Conservation (phyloP, 1,284 basidiomycete genomes). For the Cutaneotrichosporon sp. region DNA sequence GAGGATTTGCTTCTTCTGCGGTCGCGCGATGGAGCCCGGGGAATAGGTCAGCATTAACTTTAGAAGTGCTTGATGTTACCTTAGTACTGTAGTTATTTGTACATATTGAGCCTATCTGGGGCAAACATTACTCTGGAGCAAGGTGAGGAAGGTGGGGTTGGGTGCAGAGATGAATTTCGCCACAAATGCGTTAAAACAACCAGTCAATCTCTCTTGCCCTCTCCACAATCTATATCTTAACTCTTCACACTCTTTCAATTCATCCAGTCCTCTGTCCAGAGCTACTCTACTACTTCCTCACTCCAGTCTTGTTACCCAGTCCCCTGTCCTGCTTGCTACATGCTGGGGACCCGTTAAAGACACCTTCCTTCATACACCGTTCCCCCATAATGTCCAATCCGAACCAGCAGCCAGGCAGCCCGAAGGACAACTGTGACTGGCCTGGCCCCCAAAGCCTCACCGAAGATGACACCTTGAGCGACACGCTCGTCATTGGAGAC, state of each 20-base stretch:
- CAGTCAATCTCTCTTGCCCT: background rate
- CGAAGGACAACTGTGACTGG: too few relatives aligned
- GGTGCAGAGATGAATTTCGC: background rate
- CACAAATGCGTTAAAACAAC: background rate
- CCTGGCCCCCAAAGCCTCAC: too few relatives aligned
- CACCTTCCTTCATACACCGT: background rate
- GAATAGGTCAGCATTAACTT: background rate
- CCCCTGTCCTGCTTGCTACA: background rate
- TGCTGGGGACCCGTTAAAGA: background rate
- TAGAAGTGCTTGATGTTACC: background rate
- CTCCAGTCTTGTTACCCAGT: background rate
- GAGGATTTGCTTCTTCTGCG: background rate
- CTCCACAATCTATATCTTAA: background rate
- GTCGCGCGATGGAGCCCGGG: background rate
- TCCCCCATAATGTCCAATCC: background rate
- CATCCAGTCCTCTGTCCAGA: background rate
- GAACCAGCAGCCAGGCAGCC: too few relatives aligned
- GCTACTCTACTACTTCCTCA: background rate
- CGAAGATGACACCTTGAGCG: too few relatives aligned
- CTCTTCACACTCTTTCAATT: background rate
- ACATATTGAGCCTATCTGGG: background rate
- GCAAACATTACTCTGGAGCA: background rate
- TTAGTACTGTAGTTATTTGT: background rate
- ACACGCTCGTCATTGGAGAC: too few relatives aligned
- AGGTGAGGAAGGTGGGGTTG: background rate